These are phyloP conservation scores for Wickerhamiella sorbophila DNA, from an alignment of 805 yeast genomes.

Conservation along the genomic window DNA sequence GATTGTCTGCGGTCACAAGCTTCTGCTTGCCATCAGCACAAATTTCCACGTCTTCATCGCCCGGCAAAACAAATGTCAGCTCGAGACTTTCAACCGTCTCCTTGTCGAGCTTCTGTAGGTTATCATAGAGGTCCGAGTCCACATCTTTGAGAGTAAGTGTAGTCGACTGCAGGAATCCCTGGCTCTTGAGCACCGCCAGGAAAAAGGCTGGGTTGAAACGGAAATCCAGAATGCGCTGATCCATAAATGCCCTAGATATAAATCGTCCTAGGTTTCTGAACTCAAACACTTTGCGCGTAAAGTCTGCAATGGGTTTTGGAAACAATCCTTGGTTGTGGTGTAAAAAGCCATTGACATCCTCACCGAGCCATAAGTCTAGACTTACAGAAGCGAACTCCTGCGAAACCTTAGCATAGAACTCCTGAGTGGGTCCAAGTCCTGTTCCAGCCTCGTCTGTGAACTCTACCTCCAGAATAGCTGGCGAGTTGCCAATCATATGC, in stretches of 20 bases:
- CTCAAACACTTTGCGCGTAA: conserved; percentile 6
- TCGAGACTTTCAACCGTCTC: conserved; percentile 39
- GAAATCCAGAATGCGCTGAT: conserved; percentile 77
- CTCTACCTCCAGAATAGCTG: conserved; percentile 74
- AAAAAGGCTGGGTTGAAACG: conserved; percentile 61
- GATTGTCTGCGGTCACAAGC: conserved; percentile 37
- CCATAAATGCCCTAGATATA: conserved; percentile 73
- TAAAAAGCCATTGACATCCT: conserved; percentile 26
- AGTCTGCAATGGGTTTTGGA: conserved; percentile 43
- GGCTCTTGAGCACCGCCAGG: conserved; percentile 33
- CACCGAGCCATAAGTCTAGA: conserved; percentile 55
- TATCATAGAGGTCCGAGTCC: conserved; percentile 13
- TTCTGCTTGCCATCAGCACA: conserved; percentile 40
- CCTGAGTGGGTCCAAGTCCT: conserved; percentile 91
- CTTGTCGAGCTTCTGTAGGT: conserved; percentile 8
- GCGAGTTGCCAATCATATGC: conserved; percentile 60
- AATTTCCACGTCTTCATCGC: conserved; percentile 47
- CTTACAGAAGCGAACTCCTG: conserved; percentile 48
- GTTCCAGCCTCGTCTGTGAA: conserved; percentile 88
- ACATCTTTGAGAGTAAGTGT: conserved; percentile 7
- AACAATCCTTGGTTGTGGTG: conserved; percentile 43
- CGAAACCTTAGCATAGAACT: conserved; percentile 74
- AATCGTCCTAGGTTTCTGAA: conserved; percentile 67
- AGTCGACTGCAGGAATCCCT: conserved; percentile 13
- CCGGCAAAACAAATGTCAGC: conserved; percentile 63